These are phyloP conservation scores for Trichoderma gracile DNA, from an alignment of 2,329 filamentous ascomycete genomes.

Conservation along the genomic window DNA sequence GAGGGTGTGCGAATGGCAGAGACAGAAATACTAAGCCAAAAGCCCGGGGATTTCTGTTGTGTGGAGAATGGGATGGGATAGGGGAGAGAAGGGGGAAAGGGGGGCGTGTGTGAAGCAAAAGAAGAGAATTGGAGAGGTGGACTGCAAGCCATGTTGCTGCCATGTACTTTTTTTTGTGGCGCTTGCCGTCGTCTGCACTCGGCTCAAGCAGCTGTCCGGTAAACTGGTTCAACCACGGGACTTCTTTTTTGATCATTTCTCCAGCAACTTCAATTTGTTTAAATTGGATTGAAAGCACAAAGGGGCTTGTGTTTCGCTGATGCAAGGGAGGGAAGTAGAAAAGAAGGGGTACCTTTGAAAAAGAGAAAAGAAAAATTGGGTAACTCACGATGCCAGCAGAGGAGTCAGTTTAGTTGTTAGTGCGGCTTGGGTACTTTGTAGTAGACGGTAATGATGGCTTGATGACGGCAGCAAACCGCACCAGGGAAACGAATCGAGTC, in stretches of 20 bases:
- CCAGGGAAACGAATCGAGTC: neutral
- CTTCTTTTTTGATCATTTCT: conserved; percentile 5
- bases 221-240: conserved; percentile 8
- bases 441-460: conserved; percentile 15
- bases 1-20: neutral
- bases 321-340: neutral
- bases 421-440: neutral
- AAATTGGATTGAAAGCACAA: conserved; percentile 4
- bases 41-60: conserved; percentile 7
- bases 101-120: conserved; percentile 17
- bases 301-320: neutral
- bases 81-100: neutral
- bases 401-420: neutral
- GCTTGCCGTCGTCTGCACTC: conserved; percentile 20
- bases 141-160: neutral
- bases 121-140: neutral
- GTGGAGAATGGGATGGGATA: conserved; percentile 5
- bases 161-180: neutral
- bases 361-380: neutral
- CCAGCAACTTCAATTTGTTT: neutral
- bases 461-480: conserved; percentile 22
- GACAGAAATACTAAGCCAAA: neutral
- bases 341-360: neutral
- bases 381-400: conserved; percentile 12
- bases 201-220: conserved; percentile 6